A percentile compares a stretch with the other conserved stretches of the same genome.
Evolutionary conservation across 2,329 filamentous ascomycete species (phyloP).

Genomic region (Fusarium sp.): DNA sequence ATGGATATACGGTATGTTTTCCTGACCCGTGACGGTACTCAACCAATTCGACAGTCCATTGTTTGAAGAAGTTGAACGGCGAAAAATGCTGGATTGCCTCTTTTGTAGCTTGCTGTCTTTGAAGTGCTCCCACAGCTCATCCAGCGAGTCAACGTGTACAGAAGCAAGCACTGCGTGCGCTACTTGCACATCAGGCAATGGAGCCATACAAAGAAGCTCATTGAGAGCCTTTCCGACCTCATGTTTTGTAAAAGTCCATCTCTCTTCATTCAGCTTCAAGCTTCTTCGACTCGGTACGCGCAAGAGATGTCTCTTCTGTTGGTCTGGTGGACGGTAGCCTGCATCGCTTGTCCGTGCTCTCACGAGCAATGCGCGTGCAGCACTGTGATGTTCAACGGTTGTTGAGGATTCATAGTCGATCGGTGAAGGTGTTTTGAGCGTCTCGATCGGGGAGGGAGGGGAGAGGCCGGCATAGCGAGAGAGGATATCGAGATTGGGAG

Average conservation of each 20-base stretch:
- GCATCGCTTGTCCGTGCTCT: background rate
- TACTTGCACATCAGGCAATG: slow-evolving; percentile 3
- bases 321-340: background rate
- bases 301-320: slow-evolving; percentile 6
- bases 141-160: background rate
- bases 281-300: background rate
- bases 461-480: background rate
- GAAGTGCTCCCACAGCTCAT: slow-evolving; percentile 20
- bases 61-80: background rate
- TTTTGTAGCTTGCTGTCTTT: slow-evolving; percentile 10
- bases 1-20: background rate
- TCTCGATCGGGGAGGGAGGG: background rate
- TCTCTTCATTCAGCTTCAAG: background rate
- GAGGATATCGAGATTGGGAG: background rate
- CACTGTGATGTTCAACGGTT: background rate
- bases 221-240: slow-evolving; percentile 15
- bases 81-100: background rate
- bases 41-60: background rate
- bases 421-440: background rate
- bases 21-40: background rate
- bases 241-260: slow-evolving; percentile 19
- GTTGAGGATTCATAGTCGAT: background rate
- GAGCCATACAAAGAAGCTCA: background rate
- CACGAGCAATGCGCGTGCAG: background rate
- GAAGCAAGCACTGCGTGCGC: slow-evolving; percentile 7